Base-by-base conservation (phyloP, 1,139 yeast genomes). In the Hyphopichia buzzinii region DNA sequence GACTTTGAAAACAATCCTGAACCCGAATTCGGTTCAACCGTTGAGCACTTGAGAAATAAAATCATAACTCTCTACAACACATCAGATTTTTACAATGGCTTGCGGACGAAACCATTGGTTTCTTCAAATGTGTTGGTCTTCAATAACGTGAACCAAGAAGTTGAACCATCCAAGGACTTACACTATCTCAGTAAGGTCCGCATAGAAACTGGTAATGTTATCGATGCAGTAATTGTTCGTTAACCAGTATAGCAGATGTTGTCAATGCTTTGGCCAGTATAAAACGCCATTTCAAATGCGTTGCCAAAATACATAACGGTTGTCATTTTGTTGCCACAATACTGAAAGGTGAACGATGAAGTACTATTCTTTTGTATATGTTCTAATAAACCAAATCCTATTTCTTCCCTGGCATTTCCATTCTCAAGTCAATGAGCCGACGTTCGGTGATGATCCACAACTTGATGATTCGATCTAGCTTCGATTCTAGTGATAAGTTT, bases 21-120 rank as follows among this genome's bases (percentile, higher is more conserved):
- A 41, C 83, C 83, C 2, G 90, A 83, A 37, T 74, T 69, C 46
- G 95, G 95, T 1, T 78, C 89, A 7, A 76, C 83, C 8, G 67
- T 89, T 17, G 71, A 67, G 17, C 80, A 81, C 45, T 66, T 87
- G 40, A 70, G 89, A 40, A 48, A 59, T 2, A 81, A 78, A 47
- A 58, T 79, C 2, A 62, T 77, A 31, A 56, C 63, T 29, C 64
- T 84, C 39, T 74, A 84, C 44, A 68, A 72, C 38, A 74, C 72
- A 10, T 78, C 87, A 0, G 64, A 65, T 5, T 51, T 77, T 10
- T 73, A 61, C 40, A 50, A 54, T 25, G 63, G 51, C 13, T 58
- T 50, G 31, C 16, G 28, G 22, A 14, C n/a, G 8, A 46, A 54
- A 13, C 39, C 47, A 10, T 39, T 60, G 15, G 38, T 51, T 3